Percentiles rank a stretch among this genome's conserved stretches.
phyloP scores from a whole-genome alignment of 768 basidiomycete genomes.

The Dictyophora rubrovolvata region DNA sequence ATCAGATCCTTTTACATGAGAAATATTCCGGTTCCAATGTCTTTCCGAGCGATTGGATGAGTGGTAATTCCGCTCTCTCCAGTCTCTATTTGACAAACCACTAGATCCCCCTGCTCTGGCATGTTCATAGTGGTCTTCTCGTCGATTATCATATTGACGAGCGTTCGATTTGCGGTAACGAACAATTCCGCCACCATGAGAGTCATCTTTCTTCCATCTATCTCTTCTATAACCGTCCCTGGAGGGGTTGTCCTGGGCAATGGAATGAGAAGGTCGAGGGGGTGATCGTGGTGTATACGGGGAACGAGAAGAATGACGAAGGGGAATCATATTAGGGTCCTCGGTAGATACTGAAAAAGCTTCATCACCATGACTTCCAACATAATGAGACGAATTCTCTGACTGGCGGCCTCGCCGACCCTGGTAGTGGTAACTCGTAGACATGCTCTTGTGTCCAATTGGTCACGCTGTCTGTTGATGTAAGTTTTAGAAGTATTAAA shows the following conservation, averaged over 20 bases:
- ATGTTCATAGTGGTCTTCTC: slow-evolving; percentile 36
- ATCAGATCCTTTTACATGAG: background rate
- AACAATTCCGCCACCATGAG: slow-evolving; percentile 26
- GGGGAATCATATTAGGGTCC: slow-evolving; percentile 26
- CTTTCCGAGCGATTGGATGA: slow-evolving; percentile 21
- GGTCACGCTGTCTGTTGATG: background rate
- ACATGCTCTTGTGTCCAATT: background rate
- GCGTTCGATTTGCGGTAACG: slow-evolving; percentile 27
- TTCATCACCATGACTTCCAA: slow-evolving; percentile 37
- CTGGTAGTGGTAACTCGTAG: background rate
- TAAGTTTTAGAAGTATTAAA: background rate
- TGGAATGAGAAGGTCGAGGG: slow-evolving; percentile 27
- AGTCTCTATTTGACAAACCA: slow-evolving; percentile 23
- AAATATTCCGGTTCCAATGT: background rate
- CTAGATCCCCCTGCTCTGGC: slow-evolving; percentile 31
- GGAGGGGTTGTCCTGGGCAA: slow-evolving; percentile 40
- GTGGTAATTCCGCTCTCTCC: slow-evolving; percentile 35
- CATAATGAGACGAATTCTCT: slow-evolving; percentile 18
- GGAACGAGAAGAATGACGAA: slow-evolving; percentile 35
- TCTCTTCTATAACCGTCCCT: slow-evolving; percentile 38
- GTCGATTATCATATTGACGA: slow-evolving; percentile 43
- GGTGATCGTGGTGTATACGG: slow-evolving; percentile 20
- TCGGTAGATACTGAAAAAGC: slow-evolving; percentile 32
- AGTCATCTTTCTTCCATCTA: slow-evolving; percentile 42
- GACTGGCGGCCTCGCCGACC: background rate